Evolutionary conservation across 2,329 filamentous ascomycete species (phyloP).

Genomic region (Colletotrichum theobromicola): DNA sequence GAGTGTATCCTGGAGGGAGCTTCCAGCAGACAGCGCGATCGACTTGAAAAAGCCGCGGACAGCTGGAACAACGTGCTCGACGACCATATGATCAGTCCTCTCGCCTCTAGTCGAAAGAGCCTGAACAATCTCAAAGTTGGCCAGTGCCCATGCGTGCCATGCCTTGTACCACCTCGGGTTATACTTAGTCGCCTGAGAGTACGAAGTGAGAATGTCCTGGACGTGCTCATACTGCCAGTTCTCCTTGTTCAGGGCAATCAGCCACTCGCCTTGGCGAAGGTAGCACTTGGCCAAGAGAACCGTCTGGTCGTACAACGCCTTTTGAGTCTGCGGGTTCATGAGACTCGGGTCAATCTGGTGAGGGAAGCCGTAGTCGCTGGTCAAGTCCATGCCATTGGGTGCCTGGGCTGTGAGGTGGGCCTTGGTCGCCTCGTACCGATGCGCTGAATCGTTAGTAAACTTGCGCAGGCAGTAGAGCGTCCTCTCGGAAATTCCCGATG

Average conservation of each 20-base stretch:
- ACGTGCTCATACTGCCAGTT: slow-evolving; percentile 90
- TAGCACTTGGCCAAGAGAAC: slow-evolving; percentile 92
- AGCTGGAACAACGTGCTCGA: slow-evolving; percentile 91
- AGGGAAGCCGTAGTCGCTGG: slow-evolving; percentile 56
- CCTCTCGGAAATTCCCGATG: slow-evolving; percentile 54
- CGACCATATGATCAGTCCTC: slow-evolving; percentile 68
- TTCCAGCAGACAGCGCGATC: slow-evolving; percentile 88
- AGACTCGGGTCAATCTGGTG: slow-evolving; percentile 48
- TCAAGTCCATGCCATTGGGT: slow-evolving; percentile 49
- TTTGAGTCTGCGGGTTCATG: slow-evolving; percentile 55
- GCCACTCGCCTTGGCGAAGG: slow-evolving; percentile 95
- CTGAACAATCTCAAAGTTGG: slow-evolving; percentile 98
- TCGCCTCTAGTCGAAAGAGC: slow-evolving; percentile 66
- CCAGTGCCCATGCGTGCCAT: slow-evolving; percentile 98
- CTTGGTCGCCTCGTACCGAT: slow-evolving; percentile 57
- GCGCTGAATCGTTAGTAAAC: slow-evolving; percentile 66
- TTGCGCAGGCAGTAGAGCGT: slow-evolving; percentile 63
- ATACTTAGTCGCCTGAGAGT: slow-evolving; percentile 89
- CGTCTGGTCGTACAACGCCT: slow-evolving; percentile 63
- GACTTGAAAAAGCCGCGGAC: slow-evolving; percentile 98
- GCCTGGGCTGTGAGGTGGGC: slow-evolving; percentile 54
- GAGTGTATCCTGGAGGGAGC: slow-evolving; percentile 94
- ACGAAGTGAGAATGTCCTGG: slow-evolving; percentile 88
- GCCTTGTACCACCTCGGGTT: slow-evolving; percentile 98
- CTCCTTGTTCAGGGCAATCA: slow-evolving; percentile 82